Conservation (phyloP, 768 basidiomycete species). For the Lentinula lateritia region DNA sequence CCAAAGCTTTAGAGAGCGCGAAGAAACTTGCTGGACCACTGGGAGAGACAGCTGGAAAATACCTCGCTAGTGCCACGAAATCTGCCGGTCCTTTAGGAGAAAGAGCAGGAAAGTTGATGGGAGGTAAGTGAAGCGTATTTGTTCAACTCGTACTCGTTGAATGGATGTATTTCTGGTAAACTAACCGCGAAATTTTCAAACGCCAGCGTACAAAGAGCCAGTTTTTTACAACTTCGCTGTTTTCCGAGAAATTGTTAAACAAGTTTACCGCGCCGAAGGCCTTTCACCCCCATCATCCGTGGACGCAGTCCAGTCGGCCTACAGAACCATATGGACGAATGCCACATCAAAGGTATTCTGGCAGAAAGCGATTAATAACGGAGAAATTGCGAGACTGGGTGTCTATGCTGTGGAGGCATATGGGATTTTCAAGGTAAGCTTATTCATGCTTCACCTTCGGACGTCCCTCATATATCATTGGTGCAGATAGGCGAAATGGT, state of each 20-base stretch:
- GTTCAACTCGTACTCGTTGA: background rate
- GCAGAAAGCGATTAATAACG: conserved; percentile 52
- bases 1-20: conserved; percentile 45
- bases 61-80: conserved; percentile 50
- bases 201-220: conserved; percentile 68
- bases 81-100: conserved; percentile 45
- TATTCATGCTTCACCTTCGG: background rate
- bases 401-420: conserved; percentile 85
- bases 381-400: conserved; percentile 63
- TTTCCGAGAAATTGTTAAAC: conserved; percentile 67
- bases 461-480: background rate
- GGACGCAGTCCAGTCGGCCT: conserved; percentile 48
- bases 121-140: conserved; percentile 20
- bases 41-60: conserved; percentile 47
- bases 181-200: background rate
- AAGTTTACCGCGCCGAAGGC: conserved; percentile 67
- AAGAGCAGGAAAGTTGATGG: conserved; percentile 52
- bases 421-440: conserved; percentile 77
- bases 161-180: background rate
- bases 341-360: conserved; percentile 55
- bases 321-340: conserved; percentile 59
- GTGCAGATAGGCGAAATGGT: conserved; percentile 81
- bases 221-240: conserved; percentile 76
- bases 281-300: conserved; percentile 66
- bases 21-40: conserved; percentile 44